phyloP scores from a whole-genome alignment of 192 early-diverging fungal genomes.

The Umbelopsis sp. region DNA sequence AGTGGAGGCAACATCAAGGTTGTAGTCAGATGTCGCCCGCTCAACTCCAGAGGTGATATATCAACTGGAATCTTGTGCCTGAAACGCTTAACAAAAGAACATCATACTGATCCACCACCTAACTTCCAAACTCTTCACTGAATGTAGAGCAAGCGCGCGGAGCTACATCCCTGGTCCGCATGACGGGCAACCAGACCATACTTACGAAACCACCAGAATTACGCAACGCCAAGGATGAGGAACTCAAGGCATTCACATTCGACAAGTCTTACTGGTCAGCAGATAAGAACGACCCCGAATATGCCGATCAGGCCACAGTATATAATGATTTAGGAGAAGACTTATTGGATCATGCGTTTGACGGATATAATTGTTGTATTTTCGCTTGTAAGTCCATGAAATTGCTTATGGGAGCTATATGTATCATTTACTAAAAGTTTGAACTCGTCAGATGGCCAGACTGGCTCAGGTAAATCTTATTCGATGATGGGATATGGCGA shows the following conservation, averaged over 20 bases:
- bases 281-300: constrained; percentile 59
- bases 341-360: constrained; percentile 83
- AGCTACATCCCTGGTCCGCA: constrained; percentile 66
- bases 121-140: neutral
- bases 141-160: constrained; percentile 61
- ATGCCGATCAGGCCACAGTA: constrained; percentile 75
- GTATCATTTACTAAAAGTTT: neutral
- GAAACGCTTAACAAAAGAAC: neutral
- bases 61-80: constrained; percentile 21
- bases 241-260: constrained; percentile 74
- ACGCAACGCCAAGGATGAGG: constrained; percentile 45
- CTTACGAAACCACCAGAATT: constrained; percentile 53
- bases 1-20: constrained; percentile 67
- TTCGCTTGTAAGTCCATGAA: constrained; percentile 76
- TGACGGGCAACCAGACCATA: constrained; percentile 75
- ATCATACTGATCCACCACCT: neutral
- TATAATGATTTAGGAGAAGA: constrained; percentile 79
- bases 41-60: constrained; percentile 66
- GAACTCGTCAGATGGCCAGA: constrained; percentile 67
- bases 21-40: constrained; percentile 78
- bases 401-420: neutral
- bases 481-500: constrained; percentile 75
- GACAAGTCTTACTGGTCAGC: constrained; percentile 92
- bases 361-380: constrained; percentile 91
- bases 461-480: constrained; percentile 77